These are phyloP conservation scores for Phycomyces nitens DNA, from an alignment of 192 early-diverging fungal genomes.

Conservation along the genomic window DNA sequence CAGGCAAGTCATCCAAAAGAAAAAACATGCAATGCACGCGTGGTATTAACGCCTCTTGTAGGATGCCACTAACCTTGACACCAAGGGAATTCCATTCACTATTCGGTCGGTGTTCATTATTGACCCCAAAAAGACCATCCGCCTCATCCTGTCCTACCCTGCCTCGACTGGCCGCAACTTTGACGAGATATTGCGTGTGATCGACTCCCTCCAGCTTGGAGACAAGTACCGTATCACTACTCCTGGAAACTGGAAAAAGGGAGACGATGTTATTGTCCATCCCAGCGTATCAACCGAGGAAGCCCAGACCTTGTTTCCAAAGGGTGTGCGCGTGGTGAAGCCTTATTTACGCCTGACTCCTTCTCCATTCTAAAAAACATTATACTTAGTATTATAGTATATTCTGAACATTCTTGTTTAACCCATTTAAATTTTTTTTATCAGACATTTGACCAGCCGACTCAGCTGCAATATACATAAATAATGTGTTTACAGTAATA, in stretches of 20 bases:
- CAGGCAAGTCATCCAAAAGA: slow-evolving; percentile 38
- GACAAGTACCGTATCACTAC: slow-evolving; percentile 90
- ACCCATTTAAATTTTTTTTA: too few relatives aligned
- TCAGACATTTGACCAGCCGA: too few relatives aligned
- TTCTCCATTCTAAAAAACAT: slow-evolving; percentile 46
- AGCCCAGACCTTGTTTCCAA: slow-evolving; percentile 81
- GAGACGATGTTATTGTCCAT: slow-evolving; percentile 90
- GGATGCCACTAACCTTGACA: slow-evolving; percentile 87
- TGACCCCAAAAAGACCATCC: slow-evolving; percentile 87
- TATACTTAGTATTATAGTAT: too few relatives aligned
- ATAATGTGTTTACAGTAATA: too few relatives aligned
- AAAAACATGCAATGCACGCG: background rate
- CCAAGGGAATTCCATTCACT: slow-evolving; percentile 88
- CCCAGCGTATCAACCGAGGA: slow-evolving; percentile 77
- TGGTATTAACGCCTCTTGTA: too few relatives aligned
- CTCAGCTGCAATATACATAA: too few relatives aligned
- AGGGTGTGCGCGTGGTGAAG: slow-evolving; percentile 68
- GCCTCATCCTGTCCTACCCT: slow-evolving; percentile 89
- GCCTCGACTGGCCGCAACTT: slow-evolving; percentile 93
- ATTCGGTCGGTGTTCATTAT: slow-evolving; percentile 95
- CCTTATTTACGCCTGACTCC: slow-evolving; percentile 79
- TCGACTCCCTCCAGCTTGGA: slow-evolving; percentile 91
- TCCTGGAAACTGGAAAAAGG: slow-evolving; percentile 89
- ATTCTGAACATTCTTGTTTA: too few relatives aligned
- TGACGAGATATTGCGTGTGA: slow-evolving; percentile 90